Conservation (phyloP, 2,329 filamentous ascomycete species). For the Penicillium sp. region DNA sequence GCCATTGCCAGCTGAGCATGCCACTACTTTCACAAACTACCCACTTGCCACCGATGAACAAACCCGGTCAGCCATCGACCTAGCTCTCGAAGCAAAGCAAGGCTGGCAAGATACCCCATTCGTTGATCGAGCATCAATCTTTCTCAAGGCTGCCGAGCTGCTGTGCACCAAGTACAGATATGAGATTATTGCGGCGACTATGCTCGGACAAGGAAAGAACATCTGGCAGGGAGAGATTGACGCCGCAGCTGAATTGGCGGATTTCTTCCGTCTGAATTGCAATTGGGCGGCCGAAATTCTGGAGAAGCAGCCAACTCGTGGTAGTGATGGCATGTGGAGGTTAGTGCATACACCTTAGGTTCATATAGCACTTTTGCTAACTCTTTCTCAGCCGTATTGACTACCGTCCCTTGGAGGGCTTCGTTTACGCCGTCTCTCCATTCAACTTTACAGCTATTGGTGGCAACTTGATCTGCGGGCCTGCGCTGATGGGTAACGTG, state of each 20-base stretch:
- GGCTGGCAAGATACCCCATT: slow-evolving; percentile 84
- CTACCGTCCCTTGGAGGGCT: slow-evolving; percentile 85
- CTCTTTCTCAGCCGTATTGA: slow-evolving; percentile 62
- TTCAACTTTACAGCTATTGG: slow-evolving; percentile 98
- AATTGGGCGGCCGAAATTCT: slow-evolving; percentile 87
- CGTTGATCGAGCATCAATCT: slow-evolving; percentile 82
- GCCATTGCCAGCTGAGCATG: slow-evolving; percentile 32
- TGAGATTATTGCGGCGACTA: slow-evolving; percentile 90
- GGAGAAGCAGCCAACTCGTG: slow-evolving; percentile 76
- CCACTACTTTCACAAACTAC: slow-evolving; percentile 71
- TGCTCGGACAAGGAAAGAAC: slow-evolving; percentile 95
- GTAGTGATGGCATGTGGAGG: slow-evolving; percentile 85
- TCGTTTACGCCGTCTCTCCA: slow-evolving; percentile 88
- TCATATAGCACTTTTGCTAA: neutral
- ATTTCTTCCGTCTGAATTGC: slow-evolving; percentile 67
- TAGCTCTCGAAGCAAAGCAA: slow-evolving; percentile 76
- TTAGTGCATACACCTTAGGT: slow-evolving; percentile 29
- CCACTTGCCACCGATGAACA: slow-evolving; percentile 74
- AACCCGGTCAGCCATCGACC: slow-evolving; percentile 73
- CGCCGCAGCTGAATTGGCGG: slow-evolving; percentile 80
- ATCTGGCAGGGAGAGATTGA: slow-evolving; percentile 97
- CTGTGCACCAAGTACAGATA: slow-evolving; percentile 88
- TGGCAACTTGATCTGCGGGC: slow-evolving; percentile 77
- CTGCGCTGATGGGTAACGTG: slow-evolving; percentile 88
- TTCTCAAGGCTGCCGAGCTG: slow-evolving; percentile 90